These are phyloP conservation scores for Mrakiaceae sp. DNA, from an alignment of 1,284 basidiomycete species.

Conservation along the genomic window DNA sequence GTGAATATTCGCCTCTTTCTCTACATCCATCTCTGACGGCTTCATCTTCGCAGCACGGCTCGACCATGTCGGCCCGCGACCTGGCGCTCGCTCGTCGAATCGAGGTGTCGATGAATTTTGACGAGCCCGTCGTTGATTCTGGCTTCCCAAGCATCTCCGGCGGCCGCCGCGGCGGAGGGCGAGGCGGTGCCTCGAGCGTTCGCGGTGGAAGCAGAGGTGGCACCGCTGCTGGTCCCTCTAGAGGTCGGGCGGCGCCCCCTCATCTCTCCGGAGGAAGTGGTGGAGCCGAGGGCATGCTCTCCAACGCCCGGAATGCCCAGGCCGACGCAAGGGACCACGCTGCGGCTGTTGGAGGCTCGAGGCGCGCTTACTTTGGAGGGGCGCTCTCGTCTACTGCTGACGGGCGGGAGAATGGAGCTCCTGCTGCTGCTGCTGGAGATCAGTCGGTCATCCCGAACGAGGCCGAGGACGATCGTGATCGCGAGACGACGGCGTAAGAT, in stretches of 20 bases:
- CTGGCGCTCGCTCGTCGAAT: slow-evolving; percentile 15
- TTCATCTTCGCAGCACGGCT: slow-evolving; percentile 6
- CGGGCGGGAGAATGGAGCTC: too few species aligned
- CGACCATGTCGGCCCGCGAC: slow-evolving; percentile 12
- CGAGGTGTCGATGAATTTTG: slow-evolving; percentile 15
- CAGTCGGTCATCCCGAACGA: background rate
- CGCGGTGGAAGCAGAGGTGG: background rate
- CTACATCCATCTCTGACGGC: background rate
- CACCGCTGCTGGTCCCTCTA: slow-evolving; percentile 2
- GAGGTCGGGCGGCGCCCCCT: slow-evolving; percentile 1
- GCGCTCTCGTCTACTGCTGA: too few species aligned
- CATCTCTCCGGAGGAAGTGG: background rate
- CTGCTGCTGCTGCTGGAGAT: too few species aligned
- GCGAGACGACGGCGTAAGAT: slow-evolving; percentile 29
- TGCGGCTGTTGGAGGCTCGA: background rate
- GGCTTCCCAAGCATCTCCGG: background rate
- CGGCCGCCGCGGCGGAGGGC: slow-evolving; percentile 1
- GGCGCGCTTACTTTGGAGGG: background rate
- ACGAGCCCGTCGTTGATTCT: background rate
- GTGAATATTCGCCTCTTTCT: slow-evolving; percentile 7
- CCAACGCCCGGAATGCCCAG: background rate
- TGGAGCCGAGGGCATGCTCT: too few species aligned
- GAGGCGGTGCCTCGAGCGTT: background rate
- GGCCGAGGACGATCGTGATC: slow-evolving; percentile 30
- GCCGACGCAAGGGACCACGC: background rate